Conservation (phyloP, 192 early-diverging fungal genomes). For the Obelidium mucronatum region DNA sequence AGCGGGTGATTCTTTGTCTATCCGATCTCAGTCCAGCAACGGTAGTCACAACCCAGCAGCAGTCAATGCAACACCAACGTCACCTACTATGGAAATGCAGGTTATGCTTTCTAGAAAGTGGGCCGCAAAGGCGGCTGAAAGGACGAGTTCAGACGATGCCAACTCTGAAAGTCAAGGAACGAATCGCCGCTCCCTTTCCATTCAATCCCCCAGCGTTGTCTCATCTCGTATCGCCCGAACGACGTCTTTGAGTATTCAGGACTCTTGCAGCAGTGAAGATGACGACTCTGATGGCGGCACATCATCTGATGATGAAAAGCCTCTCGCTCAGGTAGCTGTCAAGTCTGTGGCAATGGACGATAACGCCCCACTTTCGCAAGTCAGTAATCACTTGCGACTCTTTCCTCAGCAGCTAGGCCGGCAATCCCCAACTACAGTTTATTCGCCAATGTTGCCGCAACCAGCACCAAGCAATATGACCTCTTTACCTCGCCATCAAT, state of each 20-base stretch:
- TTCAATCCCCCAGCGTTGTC: background rate
- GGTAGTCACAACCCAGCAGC: too few species aligned
- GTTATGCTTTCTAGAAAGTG: background rate
- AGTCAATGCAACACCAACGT: too few species aligned
- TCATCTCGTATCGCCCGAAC: background rate
- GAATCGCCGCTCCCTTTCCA: background rate
- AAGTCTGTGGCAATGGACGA: background rate
- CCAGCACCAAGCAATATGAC: background rate
- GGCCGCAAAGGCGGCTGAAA: background rate
- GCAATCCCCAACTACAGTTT: background rate
- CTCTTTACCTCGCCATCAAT: too few species aligned
- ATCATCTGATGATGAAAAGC: conserved; percentile 12
- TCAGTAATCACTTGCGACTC: background rate
- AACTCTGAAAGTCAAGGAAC: background rate
- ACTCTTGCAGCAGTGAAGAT: conserved; percentile 7
- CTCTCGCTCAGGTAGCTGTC: background rate
- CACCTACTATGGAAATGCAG: background rate
- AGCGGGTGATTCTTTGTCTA: too few species aligned
- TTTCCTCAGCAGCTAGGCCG: background rate
- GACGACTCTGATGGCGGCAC: background rate
- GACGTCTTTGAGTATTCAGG: background rate
- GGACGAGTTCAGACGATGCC: background rate
- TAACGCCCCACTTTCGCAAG: background rate
- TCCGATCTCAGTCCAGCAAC: too few species aligned
- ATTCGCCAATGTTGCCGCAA: background rate